Conservation (phyloP, 2,329 filamentous ascomycete genomes). For the Arthrobotrys megalospora region DNA sequence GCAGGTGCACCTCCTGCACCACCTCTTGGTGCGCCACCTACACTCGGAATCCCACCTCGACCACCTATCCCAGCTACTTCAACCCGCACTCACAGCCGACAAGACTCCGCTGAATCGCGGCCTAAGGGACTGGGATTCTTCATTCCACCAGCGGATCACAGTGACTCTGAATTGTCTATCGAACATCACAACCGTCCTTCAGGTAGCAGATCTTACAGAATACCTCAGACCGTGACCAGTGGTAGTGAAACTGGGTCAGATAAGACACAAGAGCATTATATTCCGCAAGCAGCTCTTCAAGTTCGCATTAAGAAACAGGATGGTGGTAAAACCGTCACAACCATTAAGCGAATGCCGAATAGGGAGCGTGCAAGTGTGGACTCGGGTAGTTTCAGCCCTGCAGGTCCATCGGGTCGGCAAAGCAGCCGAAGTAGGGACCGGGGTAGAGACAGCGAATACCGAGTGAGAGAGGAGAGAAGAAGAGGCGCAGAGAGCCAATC, state of each 20-base stretch:
- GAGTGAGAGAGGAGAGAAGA: constrained; percentile 47
- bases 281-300: constrained; percentile 52
- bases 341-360: constrained; percentile 58
- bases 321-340: constrained; percentile 56
- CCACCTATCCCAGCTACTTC: constrained; percentile 41
- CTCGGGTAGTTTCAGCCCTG: constrained; percentile 21
- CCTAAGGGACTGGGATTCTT: constrained; percentile 40
- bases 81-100: constrained; percentile 46
- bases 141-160: constrained; percentile 39
- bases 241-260: constrained; percentile 48
- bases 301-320: constrained; percentile 60
- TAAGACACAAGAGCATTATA: constrained; percentile 33
- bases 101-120: constrained; percentile 35
- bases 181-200: constrained; percentile 50
- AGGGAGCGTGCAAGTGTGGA: constrained; percentile 43
- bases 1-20: constrained; percentile 17
- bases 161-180: constrained; percentile 51
- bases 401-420: constrained; percentile 15
- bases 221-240: constrained; percentile 51
- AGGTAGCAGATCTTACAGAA: constrained; percentile 52
- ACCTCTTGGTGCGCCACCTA: neutral
- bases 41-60: constrained; percentile 38
- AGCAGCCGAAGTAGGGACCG: constrained; percentile 22
- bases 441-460: constrained; percentile 32
- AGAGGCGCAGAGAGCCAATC: constrained; percentile 40